Evolutionary conservation across 768 basidiomycete species (phyloP).

Genomic region (Amanita brunnescens): DNA sequence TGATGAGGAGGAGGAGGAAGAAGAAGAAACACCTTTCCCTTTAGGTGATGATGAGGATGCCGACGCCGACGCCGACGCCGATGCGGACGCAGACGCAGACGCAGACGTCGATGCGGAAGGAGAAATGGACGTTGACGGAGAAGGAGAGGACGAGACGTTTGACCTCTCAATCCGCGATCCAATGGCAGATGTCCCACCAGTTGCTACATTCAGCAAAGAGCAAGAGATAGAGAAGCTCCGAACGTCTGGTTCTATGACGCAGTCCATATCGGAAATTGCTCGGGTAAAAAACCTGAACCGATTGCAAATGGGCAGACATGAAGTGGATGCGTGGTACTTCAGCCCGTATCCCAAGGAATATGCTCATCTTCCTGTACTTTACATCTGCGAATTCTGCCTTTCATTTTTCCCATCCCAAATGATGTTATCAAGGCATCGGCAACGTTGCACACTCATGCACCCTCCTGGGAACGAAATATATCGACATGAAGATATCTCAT

Average conservation of each 20-base stretch:
- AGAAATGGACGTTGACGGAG: conserved; percentile 70
- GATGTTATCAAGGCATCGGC: conserved; percentile 88
- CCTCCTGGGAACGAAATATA: conserved; percentile 99
- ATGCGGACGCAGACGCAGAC: conserved; percentile 44
- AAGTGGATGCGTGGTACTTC: conserved; percentile 99
- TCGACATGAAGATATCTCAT: conserved; percentile 92
- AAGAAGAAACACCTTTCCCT: conserved; percentile 28
- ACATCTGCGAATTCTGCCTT: conserved; percentile 98
- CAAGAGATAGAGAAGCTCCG: conserved; percentile 98
- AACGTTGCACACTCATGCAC: conserved; percentile 83
- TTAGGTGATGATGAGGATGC: conserved; percentile 36
- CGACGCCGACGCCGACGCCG: conserved; percentile 44
- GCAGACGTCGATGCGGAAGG: conserved; percentile 54
- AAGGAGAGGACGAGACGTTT: conserved; percentile 63
- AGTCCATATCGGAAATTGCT: conserved; percentile 94
- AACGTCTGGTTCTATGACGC: conserved; percentile 98
- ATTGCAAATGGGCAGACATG: conserved; percentile 91
- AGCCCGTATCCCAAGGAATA: conserved; percentile 98
- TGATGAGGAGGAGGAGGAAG: conserved; percentile 62
- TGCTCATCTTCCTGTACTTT: conserved; percentile 89
- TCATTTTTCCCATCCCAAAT: conserved; percentile 85
- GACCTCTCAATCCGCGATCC: conserved; percentile 50
- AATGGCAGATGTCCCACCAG: conserved; percentile 41
- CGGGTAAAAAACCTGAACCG: conserved; percentile 98
- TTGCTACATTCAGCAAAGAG: conserved; percentile 82